These are phyloP conservation scores for Graphilbum sp. DNA, from an alignment of 2,329 filamentous ascomycete species.

Conservation along the genomic window DNA sequence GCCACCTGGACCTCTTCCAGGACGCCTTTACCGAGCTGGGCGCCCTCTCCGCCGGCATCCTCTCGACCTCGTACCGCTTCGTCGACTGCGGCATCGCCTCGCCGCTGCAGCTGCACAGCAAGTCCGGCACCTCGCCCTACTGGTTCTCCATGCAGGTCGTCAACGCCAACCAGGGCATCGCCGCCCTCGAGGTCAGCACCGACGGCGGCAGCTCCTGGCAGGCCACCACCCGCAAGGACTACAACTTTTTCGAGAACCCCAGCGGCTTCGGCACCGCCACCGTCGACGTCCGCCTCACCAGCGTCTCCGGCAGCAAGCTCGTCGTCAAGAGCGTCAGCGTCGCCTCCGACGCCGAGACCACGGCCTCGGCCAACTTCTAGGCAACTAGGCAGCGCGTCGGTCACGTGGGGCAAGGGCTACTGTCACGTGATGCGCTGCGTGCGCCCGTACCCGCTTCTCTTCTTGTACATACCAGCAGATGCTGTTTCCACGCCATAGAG, in stretches of 20 bases:
- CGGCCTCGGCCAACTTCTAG: slow-evolving; percentile 1
- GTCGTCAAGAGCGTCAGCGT: slow-evolving; percentile 2
- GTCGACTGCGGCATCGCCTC: slow-evolving; percentile 24
- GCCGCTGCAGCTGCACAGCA: slow-evolving; percentile 26
- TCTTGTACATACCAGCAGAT: no score
- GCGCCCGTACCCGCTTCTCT: no score
- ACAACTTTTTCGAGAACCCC: slow-evolving; percentile 47
- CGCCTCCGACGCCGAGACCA: slow-evolving; percentile 2
- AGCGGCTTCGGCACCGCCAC: slow-evolving; percentile 17
- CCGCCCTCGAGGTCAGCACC: slow-evolving; percentile 41
- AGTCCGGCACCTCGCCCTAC: slow-evolving; percentile 24
- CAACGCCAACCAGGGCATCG: slow-evolving; percentile 41
- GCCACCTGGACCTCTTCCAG: slow-evolving; percentile 28
- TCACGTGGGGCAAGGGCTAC: no score
- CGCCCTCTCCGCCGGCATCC: slow-evolving; percentile 17
- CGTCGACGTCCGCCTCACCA: slow-evolving; percentile 3
- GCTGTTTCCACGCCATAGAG: no score
- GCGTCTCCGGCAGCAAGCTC: slow-evolving; percentile 1
- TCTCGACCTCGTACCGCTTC: slow-evolving; percentile 19
- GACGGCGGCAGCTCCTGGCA: slow-evolving; percentile 43
- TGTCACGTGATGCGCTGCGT: no score
- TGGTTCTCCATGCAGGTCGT: slow-evolving; percentile 44
- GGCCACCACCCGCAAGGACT: slow-evolving; percentile 32
- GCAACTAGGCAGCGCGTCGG: no score
- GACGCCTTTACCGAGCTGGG: slow-evolving; percentile 23